These are phyloP conservation scores for Tritrichomonas foetus DNA, from an alignment of 208 protist genomes.

Conservation along the genomic window DNA sequence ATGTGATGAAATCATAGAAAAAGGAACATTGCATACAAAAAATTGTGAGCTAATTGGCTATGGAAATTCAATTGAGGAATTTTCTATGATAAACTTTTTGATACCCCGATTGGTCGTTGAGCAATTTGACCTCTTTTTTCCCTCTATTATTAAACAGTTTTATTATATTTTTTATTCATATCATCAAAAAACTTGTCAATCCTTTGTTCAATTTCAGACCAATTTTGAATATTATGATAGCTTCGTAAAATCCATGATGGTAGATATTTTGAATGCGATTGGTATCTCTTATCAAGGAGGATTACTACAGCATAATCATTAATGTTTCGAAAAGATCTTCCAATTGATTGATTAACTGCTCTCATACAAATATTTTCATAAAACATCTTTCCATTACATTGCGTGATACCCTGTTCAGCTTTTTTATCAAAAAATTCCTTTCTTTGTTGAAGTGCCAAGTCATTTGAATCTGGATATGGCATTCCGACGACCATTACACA, in stretches of 20 bases:
- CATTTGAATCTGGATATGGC: not conserved
- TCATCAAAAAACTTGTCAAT: not conserved
- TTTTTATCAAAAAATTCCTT: not conserved
- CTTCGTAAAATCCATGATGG: constrained; percentile 16
- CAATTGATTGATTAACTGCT: constrained; percentile 26
- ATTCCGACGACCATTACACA: not conserved
- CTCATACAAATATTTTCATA: constrained; percentile 16
- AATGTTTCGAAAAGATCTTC: constrained; percentile 28
- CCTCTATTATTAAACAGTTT: too few relatives aligned
- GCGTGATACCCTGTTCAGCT: not conserved
- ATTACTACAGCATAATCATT: not conserved
- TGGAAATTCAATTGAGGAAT: too few relatives aligned
- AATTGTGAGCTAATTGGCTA: too few relatives aligned
- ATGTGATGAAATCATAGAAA: too few relatives aligned
- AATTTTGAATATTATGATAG: not conserved
- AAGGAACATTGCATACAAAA: too few relatives aligned
- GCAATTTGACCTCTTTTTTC: too few relatives aligned
- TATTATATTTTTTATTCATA: not conserved
- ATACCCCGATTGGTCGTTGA: too few relatives aligned
- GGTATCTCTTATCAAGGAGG: not conserved
- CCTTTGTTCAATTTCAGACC: not conserved
- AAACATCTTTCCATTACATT: not conserved
- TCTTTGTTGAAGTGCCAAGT: not conserved
- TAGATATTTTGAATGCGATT: not conserved
- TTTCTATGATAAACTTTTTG: too few relatives aligned